Evolutionary conservation across 352 stramenopile genomes (phyloP).

Genomic region (Globisporangium ultimum): DNA sequence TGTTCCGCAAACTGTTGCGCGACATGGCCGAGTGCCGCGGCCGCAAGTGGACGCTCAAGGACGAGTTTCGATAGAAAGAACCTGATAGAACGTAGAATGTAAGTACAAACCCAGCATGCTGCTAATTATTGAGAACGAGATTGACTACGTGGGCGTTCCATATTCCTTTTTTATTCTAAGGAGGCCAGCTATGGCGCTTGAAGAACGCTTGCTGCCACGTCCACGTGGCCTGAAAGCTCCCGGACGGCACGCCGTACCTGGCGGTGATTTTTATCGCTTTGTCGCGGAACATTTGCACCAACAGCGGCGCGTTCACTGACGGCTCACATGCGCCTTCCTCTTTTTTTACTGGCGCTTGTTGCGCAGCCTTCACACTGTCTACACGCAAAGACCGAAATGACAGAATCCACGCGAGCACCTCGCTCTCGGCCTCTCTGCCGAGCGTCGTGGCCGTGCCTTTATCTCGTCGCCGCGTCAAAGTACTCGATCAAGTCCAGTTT

Average conservation of each 20-base stretch:
- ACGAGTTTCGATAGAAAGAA: constrained; percentile 33
- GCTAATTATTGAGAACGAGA: background rate
- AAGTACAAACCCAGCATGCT: background rate
- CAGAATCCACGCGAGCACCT: constrained; percentile 31
- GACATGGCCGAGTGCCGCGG: constrained; percentile 74
- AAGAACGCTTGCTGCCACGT: constrained; percentile 42
- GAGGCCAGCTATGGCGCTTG: constrained; percentile 30
- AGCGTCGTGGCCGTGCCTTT: constrained; percentile 39
- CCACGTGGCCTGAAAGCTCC: constrained; percentile 41
- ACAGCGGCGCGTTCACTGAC: constrained; percentile 7
- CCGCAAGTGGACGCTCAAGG: constrained; percentile 71
- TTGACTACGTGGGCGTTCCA: too few species aligned
- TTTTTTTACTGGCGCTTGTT: background rate
- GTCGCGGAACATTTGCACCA: constrained; percentile 22
- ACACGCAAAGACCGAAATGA: background rate
- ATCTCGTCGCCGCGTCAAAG: constrained; percentile 29
- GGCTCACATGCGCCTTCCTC: background rate
- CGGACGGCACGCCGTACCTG: constrained; percentile 26
- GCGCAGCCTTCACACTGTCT: background rate
- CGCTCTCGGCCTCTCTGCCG: constrained; percentile 21
- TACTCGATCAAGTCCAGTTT: constrained; percentile 41
- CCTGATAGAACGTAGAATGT: background rate
- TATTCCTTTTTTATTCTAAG: constrained; percentile 12
- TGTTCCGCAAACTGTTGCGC: constrained; percentile 82
- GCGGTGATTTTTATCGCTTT: constrained; percentile 36